Evolutionary conservation across 2,329 filamentous ascomycete species (phyloP).

Genomic region (Xylariales sp.): DNA sequence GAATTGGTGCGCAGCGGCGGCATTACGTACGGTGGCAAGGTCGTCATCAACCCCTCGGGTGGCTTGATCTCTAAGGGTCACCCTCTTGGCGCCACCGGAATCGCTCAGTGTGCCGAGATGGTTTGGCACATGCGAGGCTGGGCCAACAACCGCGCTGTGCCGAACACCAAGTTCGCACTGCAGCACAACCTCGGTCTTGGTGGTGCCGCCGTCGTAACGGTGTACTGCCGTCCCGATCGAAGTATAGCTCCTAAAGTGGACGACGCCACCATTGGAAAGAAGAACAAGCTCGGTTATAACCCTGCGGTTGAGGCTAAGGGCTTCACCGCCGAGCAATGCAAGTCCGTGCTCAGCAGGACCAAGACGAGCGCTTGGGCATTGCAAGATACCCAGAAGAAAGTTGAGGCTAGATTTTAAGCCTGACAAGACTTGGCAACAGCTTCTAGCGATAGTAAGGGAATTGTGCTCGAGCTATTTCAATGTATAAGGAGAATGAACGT

Average conservation of each 20-base stretch:
- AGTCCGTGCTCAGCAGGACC: slow-evolving; percentile 75
- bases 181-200: slow-evolving; percentile 96
- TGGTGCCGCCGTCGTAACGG: slow-evolving; percentile 88
- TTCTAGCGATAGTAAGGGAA: not conserved
- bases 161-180: slow-evolving; percentile 76
- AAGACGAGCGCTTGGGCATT: slow-evolving; percentile 78
- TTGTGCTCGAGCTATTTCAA: slow-evolving; percentile 5
- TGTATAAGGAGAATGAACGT: slow-evolving; percentile 8
- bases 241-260: slow-evolving; percentile 69
- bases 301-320: slow-evolving; percentile 90
- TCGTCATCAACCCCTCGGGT: slow-evolving; percentile 92
- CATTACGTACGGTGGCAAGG: slow-evolving; percentile 88
- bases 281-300: slow-evolving; percentile 85
- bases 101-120: slow-evolving; percentile 94
- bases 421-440: not conserved
- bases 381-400: slow-evolving; percentile 78
- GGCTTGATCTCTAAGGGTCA: slow-evolving; percentile 97
- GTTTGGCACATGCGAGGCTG: slow-evolving; percentile 96
- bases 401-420: slow-evolving; percentile 73
- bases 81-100: slow-evolving; percentile 91
- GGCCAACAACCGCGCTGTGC: slow-evolving; percentile 87
- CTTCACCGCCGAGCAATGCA: slow-evolving; percentile 82
- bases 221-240: slow-evolving; percentile 88
- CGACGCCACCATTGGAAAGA: slow-evolving; percentile 71
- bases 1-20: slow-evolving; percentile 88